Base-by-base conservation (phyloP, 2,329 filamentous ascomycete genomes). In the Canariomyces notabilis region DNA sequence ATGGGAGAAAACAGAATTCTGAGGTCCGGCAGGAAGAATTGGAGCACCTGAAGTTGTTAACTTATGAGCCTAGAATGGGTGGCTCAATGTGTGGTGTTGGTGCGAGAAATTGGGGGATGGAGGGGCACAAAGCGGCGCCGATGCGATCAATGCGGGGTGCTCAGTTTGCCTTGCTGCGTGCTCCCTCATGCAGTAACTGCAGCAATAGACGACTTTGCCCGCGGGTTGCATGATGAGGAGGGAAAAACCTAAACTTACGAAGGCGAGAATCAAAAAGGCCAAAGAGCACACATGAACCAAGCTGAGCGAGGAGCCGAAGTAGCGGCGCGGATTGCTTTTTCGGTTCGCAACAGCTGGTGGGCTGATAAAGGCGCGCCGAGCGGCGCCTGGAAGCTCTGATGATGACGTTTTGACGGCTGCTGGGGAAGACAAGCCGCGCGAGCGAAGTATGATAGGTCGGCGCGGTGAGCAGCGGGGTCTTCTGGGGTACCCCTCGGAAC, bases 21-120 rank as follows among this genome's bases (percentile, higher is more conserved):
- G 63, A 68, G 63, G 67, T 74, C 70, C 56, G 66, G 66, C 57
- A 78, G 69, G 49, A 76, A 65, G 57, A 79, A 70, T 61, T 79
- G 77, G 53, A 70, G 64, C 57, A 74, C 64, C 75, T 79, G 57
- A 48, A 53, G 51, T 42, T 50, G 39, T 50, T 52, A 52, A 47
- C 42, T 52, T 59, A 59, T 51, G 66, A 14, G 14, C 21, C 36
- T 19, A 9, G 23, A 35, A 40, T 21, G n/a, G n/a, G n/a, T n/a
- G n/a, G n/a, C n/a, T n/a, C n/a, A n/a, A n/a, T n/a, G n/a, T n/a
- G 16, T 36, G 32, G 32, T 15, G 39, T 31, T 35, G 12, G 42
- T 33, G 32, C 22, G 6, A n/a, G n/a, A n/a, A n/a, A n/a, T n/a
- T n/a, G n/a, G 33, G 33, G 16, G 14, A 42, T 34, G 23, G 29